Evolutionary conservation across 1,284 basidiomycete species (phyloP), one percentile per base, ranked within the genome.

Genomic region (Melanopsichium pennsylvanicum): DNA sequence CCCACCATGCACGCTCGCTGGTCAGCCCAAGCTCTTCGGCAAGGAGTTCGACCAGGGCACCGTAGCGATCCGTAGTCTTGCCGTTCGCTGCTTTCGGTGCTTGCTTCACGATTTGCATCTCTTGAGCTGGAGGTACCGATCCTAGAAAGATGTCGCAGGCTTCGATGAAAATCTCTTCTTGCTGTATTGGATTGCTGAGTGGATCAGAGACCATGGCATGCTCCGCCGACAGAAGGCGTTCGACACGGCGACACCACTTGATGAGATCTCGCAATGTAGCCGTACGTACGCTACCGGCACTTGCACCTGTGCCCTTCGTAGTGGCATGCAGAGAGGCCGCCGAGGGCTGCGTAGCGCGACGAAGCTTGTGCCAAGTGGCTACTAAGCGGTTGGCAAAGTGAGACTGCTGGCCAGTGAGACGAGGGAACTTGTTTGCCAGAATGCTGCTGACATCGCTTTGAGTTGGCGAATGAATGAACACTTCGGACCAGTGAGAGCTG

Each of bases 81-180:
- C 68, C 72, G 10, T 32, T 52, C 23, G 39, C 33, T 19, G 51
- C 27, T 22, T 48, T 52, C 11, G 39, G 25, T 4, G 40, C 29
- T 18, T 36, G 43, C 23, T 36, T 5, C 33, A 13, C 19, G 21
- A 18, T 11, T 2, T 5, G 32, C 42, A 8, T 56, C 52, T 18
- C n/a, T n/a, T 62, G 58, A 12, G 51, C 29, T n/a, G 51, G 21
- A 22, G 70, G 48, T 10, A 73, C 50, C 63, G 88, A 22, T 86
- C 92, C 93, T 63, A 97, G 90, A 83, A 98, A 97, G 22, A 96
- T 87, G 80, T 98, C 96, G 22, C 89, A 86, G 0, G 91, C 92
- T 79, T 96, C 92, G 36, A 94, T 84, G 73, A 90, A 93, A 21
- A 96, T 88, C 52, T 95, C 91, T 79, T 98, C 95, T 51, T 94